phyloP scores from a whole-genome alignment of 306 rosid genomes.

The Sophora flavescens region DNA sequence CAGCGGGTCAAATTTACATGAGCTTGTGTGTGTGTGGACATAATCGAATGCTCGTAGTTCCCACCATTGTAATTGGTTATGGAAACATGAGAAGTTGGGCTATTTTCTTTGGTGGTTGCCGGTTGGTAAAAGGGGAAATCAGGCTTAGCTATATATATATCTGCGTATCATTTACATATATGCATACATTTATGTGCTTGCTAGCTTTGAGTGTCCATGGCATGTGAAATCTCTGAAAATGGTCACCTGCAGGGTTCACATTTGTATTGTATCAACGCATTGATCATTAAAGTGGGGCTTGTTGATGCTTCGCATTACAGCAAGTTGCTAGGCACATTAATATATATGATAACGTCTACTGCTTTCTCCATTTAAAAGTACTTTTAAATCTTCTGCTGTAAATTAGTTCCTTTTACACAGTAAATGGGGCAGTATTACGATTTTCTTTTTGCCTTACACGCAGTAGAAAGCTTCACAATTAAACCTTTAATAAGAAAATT shows the following conservation, averaged over 20 bases:
- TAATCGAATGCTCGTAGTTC: conserved; percentile 28
- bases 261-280: conserved; percentile 21
- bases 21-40: conserved; percentile 38
- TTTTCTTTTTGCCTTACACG: background rate
- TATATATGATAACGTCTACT: background rate
- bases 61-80: conserved; percentile 39
- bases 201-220: conserved; percentile 34
- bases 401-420: background rate
- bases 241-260: conserved; percentile 5
- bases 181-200: background rate
- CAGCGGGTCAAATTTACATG: conserved; percentile 17
- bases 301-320: background rate
- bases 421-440: background rate
- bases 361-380: background rate
- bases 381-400: conserved; percentile 3
- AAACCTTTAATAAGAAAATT: background rate
- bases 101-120: conserved; percentile 41
- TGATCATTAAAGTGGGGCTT: conserved; percentile 20
- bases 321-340: background rate
- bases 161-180: background rate
- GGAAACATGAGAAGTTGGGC: conserved; percentile 35
- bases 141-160: background rate
- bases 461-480: background rate
- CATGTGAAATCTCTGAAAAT: conserved; percentile 49
- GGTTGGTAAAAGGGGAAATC: conserved; percentile 44